These are phyloP conservation scores for Fusarium longipes DNA, from an alignment of 2,329 filamentous ascomycete species.

Conservation along the genomic window DNA sequence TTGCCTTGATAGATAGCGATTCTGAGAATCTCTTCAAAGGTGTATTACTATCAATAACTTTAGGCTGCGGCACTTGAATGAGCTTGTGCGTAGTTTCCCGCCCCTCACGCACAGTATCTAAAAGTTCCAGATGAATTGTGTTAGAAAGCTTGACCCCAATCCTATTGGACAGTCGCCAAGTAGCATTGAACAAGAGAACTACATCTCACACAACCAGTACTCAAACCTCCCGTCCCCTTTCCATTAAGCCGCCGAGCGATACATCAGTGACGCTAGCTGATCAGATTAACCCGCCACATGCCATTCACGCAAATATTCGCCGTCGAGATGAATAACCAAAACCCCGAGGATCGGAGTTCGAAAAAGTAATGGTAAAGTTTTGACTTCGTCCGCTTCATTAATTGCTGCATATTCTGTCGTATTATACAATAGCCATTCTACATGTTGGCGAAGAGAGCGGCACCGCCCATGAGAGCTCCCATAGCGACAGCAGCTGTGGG, in stretches of 20 bases:
- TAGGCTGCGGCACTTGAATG: not conserved
- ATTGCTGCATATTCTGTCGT: slow-evolving; percentile 2
- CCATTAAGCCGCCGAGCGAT: not conserved
- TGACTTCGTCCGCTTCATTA: slow-evolving; percentile 25
- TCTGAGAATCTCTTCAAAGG: not conserved
- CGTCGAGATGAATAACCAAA: not conserved
- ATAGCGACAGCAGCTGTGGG: slow-evolving; percentile 58
- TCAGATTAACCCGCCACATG: slow-evolving; percentile 15
- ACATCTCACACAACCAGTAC: not conserved
- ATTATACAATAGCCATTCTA: slow-evolving; percentile 45
- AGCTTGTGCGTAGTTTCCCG: not conserved
- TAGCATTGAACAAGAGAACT: not conserved
- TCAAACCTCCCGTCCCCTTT: not conserved
- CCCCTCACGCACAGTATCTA: not conserved
- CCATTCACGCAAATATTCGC: not conserved
- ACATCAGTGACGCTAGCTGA: slow-evolving; percentile 17
- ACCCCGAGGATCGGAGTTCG: not conserved
- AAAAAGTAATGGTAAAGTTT: not conserved
- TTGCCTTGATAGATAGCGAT: too few relatives aligned
- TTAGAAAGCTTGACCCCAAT: not conserved
- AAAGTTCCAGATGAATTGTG: not conserved
- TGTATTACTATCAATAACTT: not conserved
- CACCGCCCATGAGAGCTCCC: slow-evolving; percentile 61
- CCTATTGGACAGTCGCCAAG: not conserved
- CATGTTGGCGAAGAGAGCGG: slow-evolving; percentile 58